A percentile compares a stretch with the other conserved stretches of the same genome.
Evolutionary conservation across 805 yeast species (phyloP).

Genomic region (Ogataea neopini): DNA sequence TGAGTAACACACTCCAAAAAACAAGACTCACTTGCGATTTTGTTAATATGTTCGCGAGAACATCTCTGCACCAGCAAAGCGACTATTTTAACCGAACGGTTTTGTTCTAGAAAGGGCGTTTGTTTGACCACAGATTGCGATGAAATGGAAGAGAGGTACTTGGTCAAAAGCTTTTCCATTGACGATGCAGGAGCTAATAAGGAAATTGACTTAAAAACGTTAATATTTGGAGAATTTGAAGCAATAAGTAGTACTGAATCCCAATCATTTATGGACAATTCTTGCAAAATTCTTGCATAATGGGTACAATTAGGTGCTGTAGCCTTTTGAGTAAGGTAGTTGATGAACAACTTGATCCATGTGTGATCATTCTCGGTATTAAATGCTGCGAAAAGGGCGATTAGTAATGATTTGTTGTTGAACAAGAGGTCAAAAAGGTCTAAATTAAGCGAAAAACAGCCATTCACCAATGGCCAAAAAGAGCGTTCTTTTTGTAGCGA

Average conservation of each 20-base stretch:
- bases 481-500: neutral
- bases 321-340: conserved; percentile 1
- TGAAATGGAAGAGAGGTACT: conserved; percentile 6
- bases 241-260: conserved; percentile 1
- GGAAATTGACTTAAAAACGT: conserved; percentile 9
- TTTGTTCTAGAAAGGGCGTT: conserved; percentile 47
- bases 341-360: conserved; percentile 10
- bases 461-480: conserved; percentile 18
- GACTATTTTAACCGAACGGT: conserved; percentile 47
- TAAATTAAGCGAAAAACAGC: conserved; percentile 5
- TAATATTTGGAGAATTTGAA: conserved; percentile 3
- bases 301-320: conserved; percentile 1
- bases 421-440: conserved; percentile 7
- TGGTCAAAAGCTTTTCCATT: neutral
- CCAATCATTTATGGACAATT: conserved; percentile 13
- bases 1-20: conserved; percentile 56
- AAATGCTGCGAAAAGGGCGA: conserved; percentile 1
- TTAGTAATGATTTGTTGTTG: neutral
- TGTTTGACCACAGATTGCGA: conserved; percentile 25
- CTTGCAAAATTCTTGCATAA: conserved; percentile 7
- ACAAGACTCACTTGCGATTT: conserved; percentile 36
- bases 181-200: neutral
- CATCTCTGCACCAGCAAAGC: conserved; percentile 37
- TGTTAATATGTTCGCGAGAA: conserved; percentile 24
- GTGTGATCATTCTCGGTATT: conserved; percentile 4